Conservation (phyloP, 169 alveolate genomes). For the Hepatocystis sp. region DNA sequence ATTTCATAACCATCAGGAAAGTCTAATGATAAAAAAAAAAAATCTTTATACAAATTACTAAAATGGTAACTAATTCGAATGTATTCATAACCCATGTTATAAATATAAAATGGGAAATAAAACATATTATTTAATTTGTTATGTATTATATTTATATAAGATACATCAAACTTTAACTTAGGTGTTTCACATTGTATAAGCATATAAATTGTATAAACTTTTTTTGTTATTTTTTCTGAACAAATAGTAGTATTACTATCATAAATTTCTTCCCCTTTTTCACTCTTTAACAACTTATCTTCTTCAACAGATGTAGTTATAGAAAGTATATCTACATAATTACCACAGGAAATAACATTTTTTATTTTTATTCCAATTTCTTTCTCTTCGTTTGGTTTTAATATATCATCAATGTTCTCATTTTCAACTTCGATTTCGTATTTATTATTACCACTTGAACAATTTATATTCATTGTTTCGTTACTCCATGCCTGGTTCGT, state of each 20-base stretch:
- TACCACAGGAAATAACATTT: constrained; percentile 10
- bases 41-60: constrained; percentile 20
- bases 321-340: constrained; percentile 39
- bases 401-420: constrained; percentile 1
- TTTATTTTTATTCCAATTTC: constrained; percentile 25
- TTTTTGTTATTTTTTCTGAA: not conserved
- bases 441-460: not conserved
- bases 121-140: constrained; percentile 24
- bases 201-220: constrained; percentile 27
- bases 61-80: constrained; percentile 25
- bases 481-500: too few species aligned
- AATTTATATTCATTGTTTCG: too few species aligned
- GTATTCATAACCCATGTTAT: constrained; percentile 54
- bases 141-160: constrained; percentile 57
- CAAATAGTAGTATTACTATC: not conserved
- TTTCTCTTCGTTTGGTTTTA: constrained; percentile 20
- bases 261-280: not conserved
- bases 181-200: constrained; percentile 15
- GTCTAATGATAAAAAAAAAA: constrained; percentile 22
- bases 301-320: not conserved
- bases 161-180: constrained; percentile 37
- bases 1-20: constrained; percentile 30
- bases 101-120: constrained; percentile 37
- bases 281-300: not conserved
- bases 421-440: constrained; percentile 16